Base-by-base conservation (phyloP, 78 protist species). In the Cavenderia fasciculata region DNA sequence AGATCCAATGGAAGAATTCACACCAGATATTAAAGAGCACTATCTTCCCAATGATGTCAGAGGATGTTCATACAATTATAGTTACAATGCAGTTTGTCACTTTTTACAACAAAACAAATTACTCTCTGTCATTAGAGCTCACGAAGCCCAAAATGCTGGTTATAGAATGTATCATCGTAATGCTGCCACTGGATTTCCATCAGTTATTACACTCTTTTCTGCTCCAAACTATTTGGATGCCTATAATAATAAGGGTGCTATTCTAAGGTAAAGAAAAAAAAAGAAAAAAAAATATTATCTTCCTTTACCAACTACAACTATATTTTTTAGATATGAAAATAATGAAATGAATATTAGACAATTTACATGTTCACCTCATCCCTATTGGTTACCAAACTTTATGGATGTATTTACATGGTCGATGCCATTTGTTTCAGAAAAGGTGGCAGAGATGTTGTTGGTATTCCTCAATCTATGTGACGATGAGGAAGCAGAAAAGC, bases 171-270 rank as follows among this genome's bases (percentile, higher is more conserved):
- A 97, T 76, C 47, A 59, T 46, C 93, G 90, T 85, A 69, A 68
- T 66, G 92, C 66, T 34, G 65, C 88, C 4, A 97, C 95, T 31
- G 96, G 96, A 25, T 98, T 99, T 85, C 99, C 99, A 43, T 74
- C 99, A 16, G 98, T 98, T 43, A 99, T 99, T 56, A 98, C 99
- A 14, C 44, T 99, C 43, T 99, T 99, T 70, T 97, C 99, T 16
- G 99, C 99, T 1, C 99, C 99, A 33, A 98, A 99, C 90, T 99
- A 99, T 84, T 93, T 97, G 57, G 99, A 98, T 71, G 87, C 95
- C 16, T 99, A 98, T 82, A 86, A 93, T 70, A 99, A 99, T 93
- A 98, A 98, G 92, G 99, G 96, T 43, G 77, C 94, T 41, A 89
- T 92, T 29, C 59, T 85, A 70, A 86, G 88, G 51, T 59, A 59